Percentiles rank a stretch among this genome's conserved stretches.
Conservation (phyloP, 495 filamentous ascomycete genomes). For the Neurospora sp. region DNA sequence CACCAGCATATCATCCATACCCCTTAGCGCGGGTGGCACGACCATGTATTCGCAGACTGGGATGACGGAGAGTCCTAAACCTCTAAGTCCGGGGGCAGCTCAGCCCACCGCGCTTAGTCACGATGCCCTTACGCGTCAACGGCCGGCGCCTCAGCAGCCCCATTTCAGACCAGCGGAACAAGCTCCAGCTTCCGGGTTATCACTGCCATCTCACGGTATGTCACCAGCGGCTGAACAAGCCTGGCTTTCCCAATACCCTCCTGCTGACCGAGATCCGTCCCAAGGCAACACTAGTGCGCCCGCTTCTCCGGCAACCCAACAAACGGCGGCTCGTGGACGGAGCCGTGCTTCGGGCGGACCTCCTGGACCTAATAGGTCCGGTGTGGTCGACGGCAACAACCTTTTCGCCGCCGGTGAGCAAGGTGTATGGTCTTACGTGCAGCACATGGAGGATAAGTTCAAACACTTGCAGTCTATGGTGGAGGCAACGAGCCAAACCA, state of each 20-base stretch:
- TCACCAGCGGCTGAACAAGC: constrained; percentile 20
- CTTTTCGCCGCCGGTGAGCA: constrained; percentile 32
- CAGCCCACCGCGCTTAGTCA: constrained; percentile 51
- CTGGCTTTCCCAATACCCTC: constrained; percentile 32
- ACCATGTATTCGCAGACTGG: constrained; percentile 58
- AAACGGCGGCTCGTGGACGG: constrained; percentile 16
- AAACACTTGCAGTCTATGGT: constrained; percentile 27
- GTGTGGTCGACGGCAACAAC: constrained; percentile 31
- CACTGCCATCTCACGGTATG: constrained; percentile 29
- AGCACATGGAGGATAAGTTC: constrained; percentile 38
- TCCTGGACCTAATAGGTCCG: constrained; percentile 11
- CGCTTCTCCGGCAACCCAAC: constrained; percentile 10
- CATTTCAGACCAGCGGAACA: constrained; percentile 36
- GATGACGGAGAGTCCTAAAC: constrained; percentile 81
- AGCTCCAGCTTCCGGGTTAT: constrained; percentile 20
- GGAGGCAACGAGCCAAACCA: constrained; percentile 8
- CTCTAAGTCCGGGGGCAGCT: constrained; percentile 63
- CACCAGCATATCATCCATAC: constrained; percentile 37
- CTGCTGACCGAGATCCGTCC: constrained; percentile 38
- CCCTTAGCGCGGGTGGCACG: constrained; percentile 35
- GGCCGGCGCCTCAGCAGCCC: constrained; percentile 57
- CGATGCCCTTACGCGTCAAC: constrained; percentile 46
- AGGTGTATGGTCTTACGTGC: constrained; percentile 38
- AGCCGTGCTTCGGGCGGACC: constrained; percentile 14
- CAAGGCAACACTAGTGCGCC: constrained; percentile 28